A percentile compares a stretch with the other conserved stretches of the same genome.
phyloP scores from a whole-genome alignment of 257 asterid genomes.

The Cynanchum wilfordii region DNA sequence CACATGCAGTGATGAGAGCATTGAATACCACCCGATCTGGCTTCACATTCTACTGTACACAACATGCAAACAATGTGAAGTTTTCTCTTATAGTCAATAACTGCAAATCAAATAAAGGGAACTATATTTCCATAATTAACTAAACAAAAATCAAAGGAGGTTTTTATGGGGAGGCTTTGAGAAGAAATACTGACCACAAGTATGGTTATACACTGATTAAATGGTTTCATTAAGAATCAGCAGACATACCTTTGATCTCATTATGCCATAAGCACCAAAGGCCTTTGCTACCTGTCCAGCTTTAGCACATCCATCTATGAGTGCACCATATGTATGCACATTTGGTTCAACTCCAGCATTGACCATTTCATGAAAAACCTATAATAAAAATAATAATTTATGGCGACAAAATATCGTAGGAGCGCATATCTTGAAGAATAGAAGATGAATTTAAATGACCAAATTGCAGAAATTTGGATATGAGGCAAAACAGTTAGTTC shows the following conservation, averaged over 20 bases:
- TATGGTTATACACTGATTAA: background rate
- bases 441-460: background rate
- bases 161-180: background rate
- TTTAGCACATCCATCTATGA: constrained; percentile 97
- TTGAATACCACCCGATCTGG: constrained; percentile 98
- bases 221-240: constrained; percentile 6
- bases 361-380: constrained; percentile 98
- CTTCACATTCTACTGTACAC: constrained; percentile 78
- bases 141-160: background rate
- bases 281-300: constrained; percentile 99
- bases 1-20: constrained; percentile 98
- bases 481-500: background rate
- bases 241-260: constrained; percentile 82
- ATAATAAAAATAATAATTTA: constrained; percentile 23
- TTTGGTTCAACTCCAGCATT: constrained; percentile 95
- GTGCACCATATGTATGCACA: constrained; percentile 91
- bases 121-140: background rate
- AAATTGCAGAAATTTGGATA: background rate
- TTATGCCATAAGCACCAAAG: constrained; percentile 95
- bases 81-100: constrained; percentile 6
- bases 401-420: background rate
- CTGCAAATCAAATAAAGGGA: background rate
- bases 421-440: background rate
- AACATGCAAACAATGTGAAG: constrained; percentile 41
- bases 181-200: constrained; percentile 7